Percentiles rank a stretch among this genome's conserved stretches.
Conservation (phyloP, 2,329 filamentous ascomycete species). For the Penicillium nordicum region DNA sequence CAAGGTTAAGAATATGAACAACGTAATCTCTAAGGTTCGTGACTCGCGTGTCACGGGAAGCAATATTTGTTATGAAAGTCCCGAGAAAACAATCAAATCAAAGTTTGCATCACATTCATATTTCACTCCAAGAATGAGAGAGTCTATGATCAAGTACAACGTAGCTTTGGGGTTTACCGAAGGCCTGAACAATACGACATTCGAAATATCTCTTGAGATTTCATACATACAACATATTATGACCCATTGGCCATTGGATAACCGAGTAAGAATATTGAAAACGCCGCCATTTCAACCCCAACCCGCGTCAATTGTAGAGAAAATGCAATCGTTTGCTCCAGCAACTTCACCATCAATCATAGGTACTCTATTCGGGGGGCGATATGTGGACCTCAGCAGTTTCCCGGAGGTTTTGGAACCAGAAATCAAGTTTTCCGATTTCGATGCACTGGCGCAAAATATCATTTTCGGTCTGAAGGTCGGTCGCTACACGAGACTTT, state of each 20-base stretch:
- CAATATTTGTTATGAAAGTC: neutral
- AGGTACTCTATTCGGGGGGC: neutral
- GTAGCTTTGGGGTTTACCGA: neutral
- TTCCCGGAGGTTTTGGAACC: constrained; percentile 50
- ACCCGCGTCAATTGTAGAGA: neutral
- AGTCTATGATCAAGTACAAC: neutral
- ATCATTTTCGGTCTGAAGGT: constrained; percentile 70
- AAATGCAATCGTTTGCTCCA: neutral
- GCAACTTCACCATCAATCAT: constrained; percentile 4
- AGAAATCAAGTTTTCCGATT: constrained; percentile 66
- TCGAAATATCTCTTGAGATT: neutral
- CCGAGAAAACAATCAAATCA: neutral
- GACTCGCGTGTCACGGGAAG: neutral
- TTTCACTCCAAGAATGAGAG: neutral
- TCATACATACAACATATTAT: constrained; percentile 8
- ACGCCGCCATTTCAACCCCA: constrained; percentile 4
- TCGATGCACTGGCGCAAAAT: constrained; percentile 63
- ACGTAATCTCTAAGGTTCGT: neutral
- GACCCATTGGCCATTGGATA: constrained; percentile 1
- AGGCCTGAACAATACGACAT: neutral
- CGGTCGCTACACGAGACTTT: constrained; percentile 64
- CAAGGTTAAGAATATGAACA: neutral
- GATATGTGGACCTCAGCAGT: constrained; percentile 18
- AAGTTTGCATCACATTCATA: neutral
- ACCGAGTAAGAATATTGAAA: neutral